Conservation (phyloP, 352 stramenopile species). For the Phytopythium chamaehyphon region DNA sequence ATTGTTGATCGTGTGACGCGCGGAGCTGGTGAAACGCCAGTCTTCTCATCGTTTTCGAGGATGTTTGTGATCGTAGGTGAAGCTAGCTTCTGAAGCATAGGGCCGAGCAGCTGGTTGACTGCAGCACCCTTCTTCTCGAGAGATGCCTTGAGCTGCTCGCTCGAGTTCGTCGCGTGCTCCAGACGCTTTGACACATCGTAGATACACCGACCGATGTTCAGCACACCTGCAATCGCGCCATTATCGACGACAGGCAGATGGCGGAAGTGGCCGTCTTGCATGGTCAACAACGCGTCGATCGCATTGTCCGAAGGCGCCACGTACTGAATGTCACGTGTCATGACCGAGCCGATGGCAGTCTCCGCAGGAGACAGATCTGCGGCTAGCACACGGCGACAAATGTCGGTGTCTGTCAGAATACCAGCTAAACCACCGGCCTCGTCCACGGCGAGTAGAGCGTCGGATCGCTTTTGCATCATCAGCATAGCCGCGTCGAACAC, state of each 20-base stretch:
- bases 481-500: constrained; percentile 88
- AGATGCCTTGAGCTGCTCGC: constrained; percentile 79
- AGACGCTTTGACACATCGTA: constrained; percentile 97
- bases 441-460: constrained; percentile 92
- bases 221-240: constrained; percentile 89
- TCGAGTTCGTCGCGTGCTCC: constrained; percentile 86
- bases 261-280: constrained; percentile 97
- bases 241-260: constrained; percentile 94
- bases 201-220: constrained; percentile 99
- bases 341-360: constrained; percentile 84
- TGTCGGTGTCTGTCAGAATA: constrained; percentile 97
- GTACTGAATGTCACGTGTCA: constrained; percentile 96
- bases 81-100: constrained; percentile 82
- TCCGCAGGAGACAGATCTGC: constrained; percentile 71
- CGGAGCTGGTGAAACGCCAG: constrained; percentile 44
- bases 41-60: constrained; percentile 67
- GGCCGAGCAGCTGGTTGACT: constrained; percentile 68
- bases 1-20: constrained; percentile 83
- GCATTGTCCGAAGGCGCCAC: constrained; percentile 92
- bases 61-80: constrained; percentile 83
- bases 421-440: constrained; percentile 82
- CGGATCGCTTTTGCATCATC: constrained; percentile 91
- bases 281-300: constrained; percentile 96
- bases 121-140: constrained; percentile 70
- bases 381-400: constrained; percentile 91